A percentile compares a stretch with the other conserved stretches of the same genome.
These are phyloP conservation scores for Mortierella sp. DNA, from an alignment of 371 early-diverging fungal species.

Conservation along the genomic window DNA sequence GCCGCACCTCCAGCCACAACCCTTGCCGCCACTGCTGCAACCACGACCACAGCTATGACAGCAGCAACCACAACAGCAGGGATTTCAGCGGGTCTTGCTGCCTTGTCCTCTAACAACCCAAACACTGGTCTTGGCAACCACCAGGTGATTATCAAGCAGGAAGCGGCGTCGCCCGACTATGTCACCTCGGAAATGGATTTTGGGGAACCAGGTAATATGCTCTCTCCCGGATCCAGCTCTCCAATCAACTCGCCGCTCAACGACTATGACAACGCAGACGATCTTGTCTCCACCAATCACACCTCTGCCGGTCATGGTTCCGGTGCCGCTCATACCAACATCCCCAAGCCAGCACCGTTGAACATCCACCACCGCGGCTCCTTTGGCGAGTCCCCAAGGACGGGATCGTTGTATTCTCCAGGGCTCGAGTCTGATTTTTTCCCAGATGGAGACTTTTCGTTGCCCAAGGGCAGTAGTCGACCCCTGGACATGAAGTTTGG, in stretches of 20 bases:
- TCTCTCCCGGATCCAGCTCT: slow-evolving; percentile 12
- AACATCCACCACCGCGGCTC: slow-evolving; percentile 8
- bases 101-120: no score
- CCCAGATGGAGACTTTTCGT: slow-evolving; percentile 8
- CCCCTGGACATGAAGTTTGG: slow-evolving; percentile 15
- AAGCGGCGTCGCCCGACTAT: slow-evolving; percentile 11
- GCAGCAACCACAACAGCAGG: no score
- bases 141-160: slow-evolving; percentile 7
- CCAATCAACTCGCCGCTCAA: slow-evolving; percentile 13
- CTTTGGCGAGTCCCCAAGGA: slow-evolving; percentile 7
- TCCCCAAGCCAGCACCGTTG: slow-evolving; percentile 10
- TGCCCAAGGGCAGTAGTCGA: slow-evolving; percentile 5
- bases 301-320: not conserved
- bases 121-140: not conserved
- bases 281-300: not conserved
- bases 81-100: no score
- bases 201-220: slow-evolving; percentile 15
- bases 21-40: not conserved
- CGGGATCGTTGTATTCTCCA: slow-evolving; percentile 10
- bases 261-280: slow-evolving; percentile 12
- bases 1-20: not conserved
- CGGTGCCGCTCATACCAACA: not conserved
- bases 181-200: slow-evolving; percentile 12
- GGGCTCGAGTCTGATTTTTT: slow-evolving; percentile 12
- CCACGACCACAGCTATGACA: no score